A percentile compares a stretch with the other conserved stretches of the same genome.
These are phyloP conservation scores for Canna indica DNA, from an alignment of 176 grass and related monocot species.

Conservation along the genomic window DNA sequence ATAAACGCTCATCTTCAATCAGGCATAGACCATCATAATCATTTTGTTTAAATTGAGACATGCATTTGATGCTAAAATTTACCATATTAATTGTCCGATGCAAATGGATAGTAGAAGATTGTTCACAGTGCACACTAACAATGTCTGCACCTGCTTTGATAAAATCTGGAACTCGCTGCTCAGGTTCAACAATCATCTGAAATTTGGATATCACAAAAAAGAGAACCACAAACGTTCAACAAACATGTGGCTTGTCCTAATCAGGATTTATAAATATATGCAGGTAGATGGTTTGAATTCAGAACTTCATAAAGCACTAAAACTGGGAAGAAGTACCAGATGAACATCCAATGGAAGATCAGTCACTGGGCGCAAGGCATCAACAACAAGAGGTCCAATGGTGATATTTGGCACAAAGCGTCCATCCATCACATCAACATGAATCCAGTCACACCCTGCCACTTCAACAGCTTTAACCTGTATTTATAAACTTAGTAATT, in stretches of 20 bases:
- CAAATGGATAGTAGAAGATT: slow-evolving; percentile 87
- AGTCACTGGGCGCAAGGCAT: slow-evolving; percentile 84
- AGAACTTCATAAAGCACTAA: neutral
- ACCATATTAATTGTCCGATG: slow-evolving; percentile 85
- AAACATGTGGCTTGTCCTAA: neutral
- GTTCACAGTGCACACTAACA: slow-evolving; percentile 97
- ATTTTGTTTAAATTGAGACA: neutral
- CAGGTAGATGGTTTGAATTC: neutral
- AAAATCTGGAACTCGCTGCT: slow-evolving; percentile 93
- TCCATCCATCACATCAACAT: slow-evolving; percentile 98
- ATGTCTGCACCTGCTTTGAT: slow-evolving; percentile 98
- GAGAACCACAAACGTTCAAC: neutral
- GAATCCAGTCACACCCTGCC: slow-evolving; percentile 99
- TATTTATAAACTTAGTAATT: slow-evolving; percentile 4
- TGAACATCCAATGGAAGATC: slow-evolving; percentile 98
- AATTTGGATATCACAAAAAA: slow-evolving; percentile 20
- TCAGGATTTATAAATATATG: neutral
- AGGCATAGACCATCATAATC: neutral
- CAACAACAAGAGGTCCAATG: slow-evolving; percentile 83
- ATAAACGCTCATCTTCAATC: neutral
- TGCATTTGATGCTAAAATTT: neutral
- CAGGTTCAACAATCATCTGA: slow-evolving; percentile 99
- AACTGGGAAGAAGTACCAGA: slow-evolving; percentile 47
- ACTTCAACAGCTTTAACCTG: slow-evolving; percentile 97
- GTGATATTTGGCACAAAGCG: slow-evolving; percentile 98